These are phyloP conservation scores for Sporothrix sp. DNA, from an alignment of 2,329 filamentous ascomycete genomes.

Conservation along the genomic window DNA sequence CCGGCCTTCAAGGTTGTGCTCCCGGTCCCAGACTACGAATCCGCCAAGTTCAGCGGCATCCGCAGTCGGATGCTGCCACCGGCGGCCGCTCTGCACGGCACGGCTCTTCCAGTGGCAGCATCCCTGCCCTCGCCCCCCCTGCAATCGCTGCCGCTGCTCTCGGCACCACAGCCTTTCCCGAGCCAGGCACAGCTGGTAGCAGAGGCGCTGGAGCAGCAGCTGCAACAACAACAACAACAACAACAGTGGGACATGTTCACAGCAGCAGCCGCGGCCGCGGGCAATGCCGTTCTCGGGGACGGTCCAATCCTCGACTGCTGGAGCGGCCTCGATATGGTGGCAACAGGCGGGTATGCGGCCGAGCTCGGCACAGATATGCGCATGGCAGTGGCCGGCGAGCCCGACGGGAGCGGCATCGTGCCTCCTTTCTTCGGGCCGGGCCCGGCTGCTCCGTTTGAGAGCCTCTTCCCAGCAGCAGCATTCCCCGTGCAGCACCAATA, in stretches of 20 bases:
- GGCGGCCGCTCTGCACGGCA: background rate
- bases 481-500: background rate
- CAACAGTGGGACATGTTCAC: slow-evolving; percentile 6
- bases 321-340: slow-evolving; percentile 20
- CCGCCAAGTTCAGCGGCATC: slow-evolving; percentile 13
- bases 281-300: slow-evolving; percentile 4
- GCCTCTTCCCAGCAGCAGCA: background rate
- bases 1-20: slow-evolving; percentile 21
- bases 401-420: background rate
- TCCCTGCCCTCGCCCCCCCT: background rate
- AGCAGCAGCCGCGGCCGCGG: background rate
- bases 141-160: background rate
- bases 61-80: slow-evolving; percentile 17
- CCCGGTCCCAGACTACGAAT: slow-evolving; percentile 9
- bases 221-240: slow-evolving; percentile 3
- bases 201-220: background rate
- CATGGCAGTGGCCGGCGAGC: background rate
- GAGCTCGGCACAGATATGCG: background rate
- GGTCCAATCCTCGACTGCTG: slow-evolving; percentile 16
- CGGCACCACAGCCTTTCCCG: background rate
- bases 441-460: background rate
- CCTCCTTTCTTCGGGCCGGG: background rate
- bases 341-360: slow-evolving; percentile 12
- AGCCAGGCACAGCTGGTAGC: background rate
- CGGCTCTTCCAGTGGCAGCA: background rate